These are phyloP conservation scores for Thinopyrum elongatum DNA, from an alignment of 176 grass and related monocot species.

Conservation along the genomic window DNA sequence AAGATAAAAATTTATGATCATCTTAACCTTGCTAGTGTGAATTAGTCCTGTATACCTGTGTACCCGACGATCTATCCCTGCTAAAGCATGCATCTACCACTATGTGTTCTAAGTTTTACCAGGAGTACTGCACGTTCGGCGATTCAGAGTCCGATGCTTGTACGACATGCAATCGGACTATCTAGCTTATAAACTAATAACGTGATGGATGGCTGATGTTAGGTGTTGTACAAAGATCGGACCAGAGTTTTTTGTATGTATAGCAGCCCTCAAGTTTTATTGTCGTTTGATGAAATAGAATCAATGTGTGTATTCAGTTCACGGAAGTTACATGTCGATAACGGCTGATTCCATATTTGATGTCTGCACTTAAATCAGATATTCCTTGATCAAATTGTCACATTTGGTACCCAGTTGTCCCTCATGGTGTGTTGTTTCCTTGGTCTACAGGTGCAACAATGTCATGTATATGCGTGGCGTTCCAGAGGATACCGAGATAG, in stretches of 20 bases:
- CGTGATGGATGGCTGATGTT: no score
- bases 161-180: no score
- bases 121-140: no score
- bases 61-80: not conserved
- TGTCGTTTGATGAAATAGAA: constrained; percentile 8
- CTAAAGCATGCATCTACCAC: not conserved
- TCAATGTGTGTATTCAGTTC: not conserved
- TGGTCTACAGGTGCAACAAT: constrained; percentile 69
- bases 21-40: not conserved
- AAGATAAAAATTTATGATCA: constrained; percentile 37
- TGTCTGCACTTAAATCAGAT: not conserved
- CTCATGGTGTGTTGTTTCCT: constrained; percentile 7
- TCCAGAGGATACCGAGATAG: constrained; percentile 80
- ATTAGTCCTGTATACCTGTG: not conserved
- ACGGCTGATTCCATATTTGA: not conserved
- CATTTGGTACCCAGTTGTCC: not conserved
- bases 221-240: no score
- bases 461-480: constrained; percentile 70
- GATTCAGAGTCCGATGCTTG: no score
- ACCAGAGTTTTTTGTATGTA: no score
- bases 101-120: not conserved
- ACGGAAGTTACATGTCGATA: not conserved
- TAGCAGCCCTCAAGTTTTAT: no score
- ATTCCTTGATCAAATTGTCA: not conserved
- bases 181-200: no score